Percentiles rank a stretch among this genome's conserved stretches.
These are phyloP conservation scores for Mucor lusitanicus DNA, from an alignment of 371 early-diverging fungal species.

Conservation along the genomic window DNA sequence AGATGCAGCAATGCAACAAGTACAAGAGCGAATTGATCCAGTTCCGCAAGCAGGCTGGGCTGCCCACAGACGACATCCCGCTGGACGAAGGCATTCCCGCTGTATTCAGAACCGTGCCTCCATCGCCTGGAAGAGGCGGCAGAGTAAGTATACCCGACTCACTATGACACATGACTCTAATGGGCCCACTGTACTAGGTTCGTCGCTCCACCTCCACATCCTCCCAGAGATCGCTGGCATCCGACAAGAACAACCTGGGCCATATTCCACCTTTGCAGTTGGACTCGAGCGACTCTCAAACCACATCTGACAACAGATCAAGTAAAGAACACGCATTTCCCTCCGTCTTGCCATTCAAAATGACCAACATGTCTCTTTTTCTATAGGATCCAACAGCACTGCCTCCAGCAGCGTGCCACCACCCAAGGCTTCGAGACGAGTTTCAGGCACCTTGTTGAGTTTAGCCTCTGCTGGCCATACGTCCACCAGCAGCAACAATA, in stretches of 20 bases:
- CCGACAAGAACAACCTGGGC: constrained; percentile 37
- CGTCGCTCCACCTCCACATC: constrained; percentile 51
- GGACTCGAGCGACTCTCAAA: constrained; percentile 5
- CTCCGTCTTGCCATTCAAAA: neutral
- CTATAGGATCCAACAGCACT: constrained; percentile 39
- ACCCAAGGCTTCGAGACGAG: constrained; percentile 33
- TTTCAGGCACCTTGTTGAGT: constrained; percentile 44
- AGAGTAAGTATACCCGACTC: constrained; percentile 26
- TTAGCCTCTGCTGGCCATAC: constrained; percentile 31
- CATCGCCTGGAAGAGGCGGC: constrained; percentile 47
- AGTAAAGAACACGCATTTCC: constrained; percentile 12
- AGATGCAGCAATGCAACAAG: constrained; percentile 68
- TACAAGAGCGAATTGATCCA: constrained; percentile 72
- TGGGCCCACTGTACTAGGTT: constrained; percentile 29
- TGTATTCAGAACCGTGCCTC: constrained; percentile 50
- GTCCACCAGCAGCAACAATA: constrained; percentile 9
- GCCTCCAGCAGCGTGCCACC: constrained; percentile 25
- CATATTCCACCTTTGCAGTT: constrained; percentile 41
- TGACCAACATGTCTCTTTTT: neutral
- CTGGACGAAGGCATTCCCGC: constrained; percentile 56
- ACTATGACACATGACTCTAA: neutral
- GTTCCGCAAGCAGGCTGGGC: constrained; percentile 63
- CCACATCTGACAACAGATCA: constrained; percentile 14
- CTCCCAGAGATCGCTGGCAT: constrained; percentile 47
- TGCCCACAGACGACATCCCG: constrained; percentile 59